Conservation (phyloP, 169 alveolate genomes). For the Amoebophrya sp. region DNA sequence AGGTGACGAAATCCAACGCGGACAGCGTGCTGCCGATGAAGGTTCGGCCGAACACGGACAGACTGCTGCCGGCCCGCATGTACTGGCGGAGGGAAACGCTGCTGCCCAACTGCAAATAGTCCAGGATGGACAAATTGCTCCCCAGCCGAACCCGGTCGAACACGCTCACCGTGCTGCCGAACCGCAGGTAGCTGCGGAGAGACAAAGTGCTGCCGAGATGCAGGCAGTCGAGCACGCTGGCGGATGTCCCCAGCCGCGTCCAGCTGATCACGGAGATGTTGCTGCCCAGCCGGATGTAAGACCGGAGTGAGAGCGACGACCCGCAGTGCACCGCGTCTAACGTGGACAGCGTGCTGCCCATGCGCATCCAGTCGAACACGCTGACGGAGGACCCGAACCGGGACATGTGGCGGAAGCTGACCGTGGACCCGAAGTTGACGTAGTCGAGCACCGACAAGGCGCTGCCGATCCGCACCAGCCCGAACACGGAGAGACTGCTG, state of each 20-base stretch:
- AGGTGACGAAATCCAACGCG: constrained; percentile 41
- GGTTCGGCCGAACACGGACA: neutral
- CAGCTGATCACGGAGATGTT: neutral
- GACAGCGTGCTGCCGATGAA: constrained; percentile 49
- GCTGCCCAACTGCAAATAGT: neutral
- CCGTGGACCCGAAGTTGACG: neutral
- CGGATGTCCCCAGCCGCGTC: constrained; percentile 3
- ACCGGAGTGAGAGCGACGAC: neutral
- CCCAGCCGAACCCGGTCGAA: neutral
- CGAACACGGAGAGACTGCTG: neutral
- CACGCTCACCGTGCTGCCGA: neutral
- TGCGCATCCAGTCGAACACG: neutral
- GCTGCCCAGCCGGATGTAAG: neutral
- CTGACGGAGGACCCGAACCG: constrained; percentile 9
- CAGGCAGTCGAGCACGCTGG: constrained; percentile 42
- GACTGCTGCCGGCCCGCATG: neutral
- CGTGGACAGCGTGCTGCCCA: constrained; percentile 2
- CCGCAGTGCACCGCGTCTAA: neutral
- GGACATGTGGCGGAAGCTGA: neutral
- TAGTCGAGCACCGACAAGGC: neutral
- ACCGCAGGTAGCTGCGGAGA: constrained; percentile 39
- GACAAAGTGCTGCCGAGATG: constrained; percentile 50
- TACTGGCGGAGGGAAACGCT: neutral
- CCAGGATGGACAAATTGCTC: neutral
- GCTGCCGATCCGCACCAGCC: neutral